A percentile compares a stretch with the other conserved stretches of the same genome.
phyloP scores from a whole-genome alignment of 2,329 filamentous ascomycete genomes.

The Rutstroemia sp. region DNA sequence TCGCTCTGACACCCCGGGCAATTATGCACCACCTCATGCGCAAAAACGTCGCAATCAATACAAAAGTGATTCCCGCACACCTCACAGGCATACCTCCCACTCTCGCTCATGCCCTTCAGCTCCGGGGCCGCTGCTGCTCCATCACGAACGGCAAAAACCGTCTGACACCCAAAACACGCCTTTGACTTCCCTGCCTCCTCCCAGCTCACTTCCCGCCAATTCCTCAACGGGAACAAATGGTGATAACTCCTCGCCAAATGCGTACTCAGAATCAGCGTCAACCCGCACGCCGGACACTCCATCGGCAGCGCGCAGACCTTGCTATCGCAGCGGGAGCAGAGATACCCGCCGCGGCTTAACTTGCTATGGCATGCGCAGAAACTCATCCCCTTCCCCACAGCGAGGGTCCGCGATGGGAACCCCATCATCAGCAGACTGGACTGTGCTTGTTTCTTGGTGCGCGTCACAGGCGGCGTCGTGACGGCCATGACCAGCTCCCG shows the following conservation, averaged over 20 bases:
- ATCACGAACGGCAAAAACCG: slow-evolving; percentile 23
- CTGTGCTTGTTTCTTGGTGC: slow-evolving; percentile 50
- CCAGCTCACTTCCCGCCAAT: slow-evolving; percentile 91
- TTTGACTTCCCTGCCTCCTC: slow-evolving; percentile 46
- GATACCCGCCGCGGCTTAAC: slow-evolving; percentile 76
- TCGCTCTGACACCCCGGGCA: slow-evolving; percentile 69
- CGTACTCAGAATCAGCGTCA: slow-evolving; percentile 90
- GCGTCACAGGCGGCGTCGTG: slow-evolving; percentile 82
- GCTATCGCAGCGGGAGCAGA: slow-evolving; percentile 78
- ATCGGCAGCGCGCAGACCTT: slow-evolving; percentile 88
- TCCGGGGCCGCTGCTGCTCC: slow-evolving; percentile 27
- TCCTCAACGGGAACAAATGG: slow-evolving; percentile 81
- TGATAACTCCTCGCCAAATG: slow-evolving; percentile 91
- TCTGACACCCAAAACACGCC: slow-evolving; percentile 73
- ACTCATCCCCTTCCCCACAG: slow-evolving; percentile 55
- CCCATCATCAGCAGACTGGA: slow-evolving; percentile 90
- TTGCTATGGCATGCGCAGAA: slow-evolving; percentile 89
- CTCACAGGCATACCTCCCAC: slow-evolving; percentile 79
- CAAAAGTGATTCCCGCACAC: slow-evolving; percentile 90
- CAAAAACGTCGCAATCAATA: slow-evolving; percentile 95
- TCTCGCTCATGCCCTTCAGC: slow-evolving; percentile 68
- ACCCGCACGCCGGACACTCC: slow-evolving; percentile 83
- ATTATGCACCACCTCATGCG: slow-evolving; percentile 91
- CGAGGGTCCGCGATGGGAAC: slow-evolving; percentile 81
- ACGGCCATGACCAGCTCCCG: slow-evolving; percentile 80